Evolutionary conservation across 495 filamentous ascomycete species (phyloP).

Genomic region (Tricharina praecox): DNA sequence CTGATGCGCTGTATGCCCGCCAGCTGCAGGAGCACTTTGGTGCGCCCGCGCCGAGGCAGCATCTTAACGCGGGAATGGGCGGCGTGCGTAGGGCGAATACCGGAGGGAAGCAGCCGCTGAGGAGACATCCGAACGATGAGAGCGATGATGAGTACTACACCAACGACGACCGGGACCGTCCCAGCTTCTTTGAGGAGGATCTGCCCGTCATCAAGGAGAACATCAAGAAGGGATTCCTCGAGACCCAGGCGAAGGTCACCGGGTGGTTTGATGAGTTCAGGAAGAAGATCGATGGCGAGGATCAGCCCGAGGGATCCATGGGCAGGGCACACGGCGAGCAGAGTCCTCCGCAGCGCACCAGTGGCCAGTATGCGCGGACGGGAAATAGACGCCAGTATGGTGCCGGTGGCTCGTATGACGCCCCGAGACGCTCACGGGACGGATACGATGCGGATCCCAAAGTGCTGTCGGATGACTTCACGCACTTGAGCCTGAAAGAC

Average conservation of each 20-base stretch:
- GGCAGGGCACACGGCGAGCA: too few relatives aligned
- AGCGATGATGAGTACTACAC: slow-evolving; percentile 33
- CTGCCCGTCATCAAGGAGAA: slow-evolving; percentile 86
- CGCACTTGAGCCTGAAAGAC: slow-evolving; percentile 64
- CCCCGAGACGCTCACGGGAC: slow-evolving; percentile 38
- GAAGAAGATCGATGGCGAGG: slow-evolving; percentile 79
- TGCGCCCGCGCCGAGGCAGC: neutral
- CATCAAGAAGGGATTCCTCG: slow-evolving; percentile 81
- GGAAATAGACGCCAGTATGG: slow-evolving; percentile 1
- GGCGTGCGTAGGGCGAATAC: neutral
- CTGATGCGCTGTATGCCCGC: slow-evolving; percentile 83
- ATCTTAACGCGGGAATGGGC: neutral
- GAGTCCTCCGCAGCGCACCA: slow-evolving; percentile 15
- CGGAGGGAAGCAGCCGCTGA: slow-evolving; percentile 10
- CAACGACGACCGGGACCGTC: slow-evolving; percentile 51
- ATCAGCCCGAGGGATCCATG: slow-evolving; percentile 28
- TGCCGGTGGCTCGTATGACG: slow-evolving; percentile 31
- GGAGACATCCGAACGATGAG: slow-evolving; percentile 25
- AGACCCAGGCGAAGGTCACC: slow-evolving; percentile 87
- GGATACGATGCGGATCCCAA: slow-evolving; percentile 94
- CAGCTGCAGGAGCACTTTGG: slow-evolving; percentile 71
- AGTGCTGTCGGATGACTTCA: slow-evolving; percentile 79
- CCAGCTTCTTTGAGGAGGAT: slow-evolving; percentile 65
- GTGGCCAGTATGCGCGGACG: slow-evolving; percentile 17
- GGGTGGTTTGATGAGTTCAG: slow-evolving; percentile 76